Conservation (phyloP, 1,284 basidiomycete genomes). For the Puccinia novopanici region DNA sequence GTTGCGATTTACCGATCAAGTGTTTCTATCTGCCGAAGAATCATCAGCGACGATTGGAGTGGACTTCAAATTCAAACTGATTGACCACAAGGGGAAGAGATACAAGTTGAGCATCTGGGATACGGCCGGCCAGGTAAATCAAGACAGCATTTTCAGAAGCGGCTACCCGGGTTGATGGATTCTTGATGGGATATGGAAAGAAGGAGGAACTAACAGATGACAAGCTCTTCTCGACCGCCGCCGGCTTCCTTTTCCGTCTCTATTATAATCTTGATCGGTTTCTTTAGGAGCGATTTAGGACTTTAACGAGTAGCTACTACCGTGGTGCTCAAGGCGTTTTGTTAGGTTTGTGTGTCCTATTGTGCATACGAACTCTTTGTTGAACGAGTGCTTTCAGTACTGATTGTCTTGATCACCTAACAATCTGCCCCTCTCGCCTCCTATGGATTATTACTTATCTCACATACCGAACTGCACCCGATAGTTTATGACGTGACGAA, state of each 20-base stretch:
- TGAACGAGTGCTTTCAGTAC: too few species aligned
- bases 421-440: too few species aligned
- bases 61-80: conserved; percentile 64
- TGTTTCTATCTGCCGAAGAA: conserved; percentile 93
- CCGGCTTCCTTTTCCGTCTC: conserved; percentile 5
- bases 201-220: neutral
- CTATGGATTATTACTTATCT: too few species aligned
- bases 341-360: conserved; percentile 65
- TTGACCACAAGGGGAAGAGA: conserved; percentile 62
- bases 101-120: conserved; percentile 70
- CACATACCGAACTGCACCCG: too few species aligned
- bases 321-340: conserved; percentile 92
- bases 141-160: neutral
- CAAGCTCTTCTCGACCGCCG: neutral
- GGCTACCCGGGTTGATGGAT: neutral
- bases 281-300: conserved; percentile 64
- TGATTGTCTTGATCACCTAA: neutral
- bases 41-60: conserved; percentile 83
- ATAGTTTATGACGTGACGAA: conserved; percentile 91
- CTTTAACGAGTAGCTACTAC: conserved; percentile 87
- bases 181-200: too few species aligned
- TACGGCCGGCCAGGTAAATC: conserved; percentile 80
- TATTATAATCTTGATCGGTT: neutral
- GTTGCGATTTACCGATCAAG: conserved; percentile 91
- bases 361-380: conserved; percentile 15